Evolutionary conservation across 306 rosid genomes (phyloP).

Genomic region (Lotus japonicus): DNA sequence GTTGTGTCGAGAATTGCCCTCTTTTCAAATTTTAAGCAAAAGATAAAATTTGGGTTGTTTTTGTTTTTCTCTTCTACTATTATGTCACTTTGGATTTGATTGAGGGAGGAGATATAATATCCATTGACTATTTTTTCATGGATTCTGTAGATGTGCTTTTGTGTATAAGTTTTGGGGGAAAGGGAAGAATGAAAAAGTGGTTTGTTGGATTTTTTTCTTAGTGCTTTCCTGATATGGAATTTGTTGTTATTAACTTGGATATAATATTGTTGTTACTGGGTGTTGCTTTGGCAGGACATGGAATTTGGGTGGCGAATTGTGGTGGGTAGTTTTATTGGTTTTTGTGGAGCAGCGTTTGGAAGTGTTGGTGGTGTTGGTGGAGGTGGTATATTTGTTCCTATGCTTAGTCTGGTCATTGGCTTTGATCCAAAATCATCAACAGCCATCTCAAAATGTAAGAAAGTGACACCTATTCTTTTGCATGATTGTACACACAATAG

Average conservation of each 20-base stretch:
- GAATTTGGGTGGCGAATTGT: slow-evolving; percentile 80
- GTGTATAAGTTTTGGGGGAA: not conserved
- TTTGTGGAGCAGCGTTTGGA: slow-evolving; percentile 89
- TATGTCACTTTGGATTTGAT: not conserved
- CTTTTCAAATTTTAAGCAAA: too few relatives aligned
- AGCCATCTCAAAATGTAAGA: slow-evolving; percentile 94
- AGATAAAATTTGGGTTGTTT: not conserved
- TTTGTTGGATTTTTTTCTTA: not conserved
- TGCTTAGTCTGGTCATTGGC: slow-evolving; percentile 82
- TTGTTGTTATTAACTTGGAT: not conserved
- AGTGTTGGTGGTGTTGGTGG: slow-evolving; percentile 99
- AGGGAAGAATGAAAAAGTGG: not conserved
- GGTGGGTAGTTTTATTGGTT: slow-evolving; percentile 61
- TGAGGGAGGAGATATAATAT: not conserved
- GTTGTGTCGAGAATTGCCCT: too few relatives aligned
- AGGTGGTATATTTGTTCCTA: slow-evolving; percentile 95
- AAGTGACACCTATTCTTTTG: not conserved
- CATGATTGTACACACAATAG: too few relatives aligned
- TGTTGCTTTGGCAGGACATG: slow-evolving; percentile 54
- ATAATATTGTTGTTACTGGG: not conserved
- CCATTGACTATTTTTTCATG: not conserved
- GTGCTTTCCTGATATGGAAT: not conserved
- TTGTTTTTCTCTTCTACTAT: not conserved
- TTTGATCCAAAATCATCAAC: slow-evolving; percentile 89
- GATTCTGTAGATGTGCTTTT: not conserved